Evolutionary conservation across 371 early-diverging fungal genomes (phyloP).

Genomic region (Fennellomyces sp.): DNA sequence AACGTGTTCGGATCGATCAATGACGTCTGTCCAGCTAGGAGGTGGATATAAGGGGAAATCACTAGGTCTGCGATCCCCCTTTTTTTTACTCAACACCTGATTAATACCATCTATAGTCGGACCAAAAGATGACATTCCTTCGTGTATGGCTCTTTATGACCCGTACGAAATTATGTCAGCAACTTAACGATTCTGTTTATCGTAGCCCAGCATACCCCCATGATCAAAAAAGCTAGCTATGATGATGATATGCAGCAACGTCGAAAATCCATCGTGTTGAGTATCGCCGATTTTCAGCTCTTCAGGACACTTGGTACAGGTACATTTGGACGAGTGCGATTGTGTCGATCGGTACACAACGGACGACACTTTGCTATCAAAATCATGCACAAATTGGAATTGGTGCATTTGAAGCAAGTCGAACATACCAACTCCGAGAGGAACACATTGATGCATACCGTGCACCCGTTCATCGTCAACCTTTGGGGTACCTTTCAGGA

Average conservation of each 20-base stretch:
- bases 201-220: too few relatives aligned
- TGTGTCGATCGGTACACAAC: conserved; percentile 41
- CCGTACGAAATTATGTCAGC: too few relatives aligned
- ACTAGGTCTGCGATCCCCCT: too few relatives aligned
- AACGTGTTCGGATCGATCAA: too few relatives aligned
- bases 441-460: conserved; percentile 72
- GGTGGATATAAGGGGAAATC: too few relatives aligned
- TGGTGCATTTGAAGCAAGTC: conserved; percentile 82
- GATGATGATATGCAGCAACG: background rate
- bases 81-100: too few relatives aligned
- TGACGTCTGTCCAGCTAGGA: too few relatives aligned
- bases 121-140: too few relatives aligned
- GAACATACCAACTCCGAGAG: conserved; percentile 82
- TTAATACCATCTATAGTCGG: too few relatives aligned
- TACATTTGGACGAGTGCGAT: conserved; percentile 67
- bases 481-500: conserved; percentile 85
- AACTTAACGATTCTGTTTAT: too few relatives aligned
- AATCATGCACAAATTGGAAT: conserved; percentile 86
- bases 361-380: conserved; percentile 94
- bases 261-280: background rate
- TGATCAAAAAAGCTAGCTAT: too few relatives aligned
- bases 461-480: conserved; percentile 80
- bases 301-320: conserved; percentile 68
- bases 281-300: conserved; percentile 18
- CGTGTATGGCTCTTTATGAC: too few relatives aligned